Conservation (phyloP, 129 eudicot genomes). For the Artemisia argyi region DNA sequence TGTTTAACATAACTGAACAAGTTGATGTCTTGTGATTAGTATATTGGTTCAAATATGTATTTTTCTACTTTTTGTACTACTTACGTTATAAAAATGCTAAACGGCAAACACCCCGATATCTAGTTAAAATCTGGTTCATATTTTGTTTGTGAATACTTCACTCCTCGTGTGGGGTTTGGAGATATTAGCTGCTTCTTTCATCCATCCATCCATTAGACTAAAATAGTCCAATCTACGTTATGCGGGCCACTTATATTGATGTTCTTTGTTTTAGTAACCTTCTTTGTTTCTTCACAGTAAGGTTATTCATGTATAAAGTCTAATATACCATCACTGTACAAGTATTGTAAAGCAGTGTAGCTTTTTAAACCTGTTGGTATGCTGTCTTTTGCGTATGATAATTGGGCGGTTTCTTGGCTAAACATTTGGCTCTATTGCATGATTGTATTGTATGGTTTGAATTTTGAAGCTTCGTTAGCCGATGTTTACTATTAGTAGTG, state of each 20-base stretch:
- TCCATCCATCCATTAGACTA: background rate
- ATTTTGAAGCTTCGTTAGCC: conserved; percentile 3
- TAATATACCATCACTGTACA: background rate
- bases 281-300: too few relatives aligned
- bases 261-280: too few relatives aligned
- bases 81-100: conserved; percentile 3
- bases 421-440: background rate
- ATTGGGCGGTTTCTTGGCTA: conserved; percentile 10
- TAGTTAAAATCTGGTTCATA: too few relatives aligned
- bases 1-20: conserved; percentile 1
- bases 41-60: background rate
- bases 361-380: background rate
- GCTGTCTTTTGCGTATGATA: conserved; percentile 5
- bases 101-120: too few relatives aligned
- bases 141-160: too few relatives aligned
- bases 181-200: background rate
- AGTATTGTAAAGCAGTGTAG: background rate
- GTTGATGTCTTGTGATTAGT: background rate
- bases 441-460: background rate
- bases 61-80: background rate
- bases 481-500: background rate
- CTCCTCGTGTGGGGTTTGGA: background rate
- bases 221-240: background rate
- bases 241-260: background rate
- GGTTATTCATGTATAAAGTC: too few relatives aligned